Evolutionary conservation across 2,329 filamentous ascomycete genomes (phyloP).

Genomic region (Diaporthe sp.): DNA sequence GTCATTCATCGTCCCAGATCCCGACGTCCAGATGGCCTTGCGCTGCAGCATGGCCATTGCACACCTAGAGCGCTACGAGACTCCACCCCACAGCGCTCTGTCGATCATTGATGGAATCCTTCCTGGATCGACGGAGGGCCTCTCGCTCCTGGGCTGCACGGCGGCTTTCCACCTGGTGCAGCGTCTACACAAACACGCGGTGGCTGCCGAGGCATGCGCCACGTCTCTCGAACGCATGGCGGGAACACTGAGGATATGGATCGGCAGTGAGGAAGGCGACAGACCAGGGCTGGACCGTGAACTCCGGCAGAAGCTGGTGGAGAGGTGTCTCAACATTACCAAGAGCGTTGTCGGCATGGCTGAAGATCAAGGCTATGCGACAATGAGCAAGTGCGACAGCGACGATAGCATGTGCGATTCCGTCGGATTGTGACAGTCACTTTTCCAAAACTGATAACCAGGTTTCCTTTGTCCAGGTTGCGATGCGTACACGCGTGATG

Average conservation of each 20-base stretch:
- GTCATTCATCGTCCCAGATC: conserved; percentile 57
- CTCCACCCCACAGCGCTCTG: conserved; percentile 58
- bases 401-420: conserved; percentile 43
- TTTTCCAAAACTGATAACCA: background rate
- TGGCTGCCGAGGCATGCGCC: conserved; percentile 62
- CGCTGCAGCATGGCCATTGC: conserved; percentile 73
- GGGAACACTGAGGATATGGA: conserved; percentile 72
- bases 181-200: conserved; percentile 61
- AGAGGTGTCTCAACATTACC: conserved; percentile 68
- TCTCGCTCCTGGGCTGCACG: conserved; percentile 72
- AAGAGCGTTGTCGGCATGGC: conserved; percentile 72
- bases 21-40: conserved; percentile 69
- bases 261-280: conserved; percentile 65
- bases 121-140: conserved; percentile 55
- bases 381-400: conserved; percentile 65
- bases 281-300: conserved; percentile 64
- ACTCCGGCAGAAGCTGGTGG: conserved; percentile 67
- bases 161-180: conserved; percentile 72
- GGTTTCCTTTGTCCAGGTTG: conserved; percentile 6
- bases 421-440: conserved; percentile 20
- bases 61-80: conserved; percentile 64
- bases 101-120: conserved; percentile 65
- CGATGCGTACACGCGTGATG: conserved; percentile 21
- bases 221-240: conserved; percentile 68
- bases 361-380: conserved; percentile 71